A percentile compares a stretch with the other conserved stretches of the same genome.
Conservation (phyloP, 768 basidiomycete species). For the Tephrocybe sp. region DNA sequence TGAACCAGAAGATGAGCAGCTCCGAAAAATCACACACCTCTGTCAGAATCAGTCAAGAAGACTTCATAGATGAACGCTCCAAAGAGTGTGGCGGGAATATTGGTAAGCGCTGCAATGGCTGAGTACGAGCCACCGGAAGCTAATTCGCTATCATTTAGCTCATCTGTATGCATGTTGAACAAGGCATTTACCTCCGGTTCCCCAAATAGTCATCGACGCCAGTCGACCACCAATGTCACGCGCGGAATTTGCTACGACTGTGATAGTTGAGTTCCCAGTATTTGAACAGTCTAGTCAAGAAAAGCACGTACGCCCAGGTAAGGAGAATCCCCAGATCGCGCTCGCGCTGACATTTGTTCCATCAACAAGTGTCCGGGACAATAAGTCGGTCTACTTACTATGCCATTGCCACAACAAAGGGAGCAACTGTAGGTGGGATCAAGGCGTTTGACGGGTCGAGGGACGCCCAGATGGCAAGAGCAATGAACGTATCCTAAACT, state of each 20-base stretch:
- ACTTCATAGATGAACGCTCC: conserved; percentile 53
- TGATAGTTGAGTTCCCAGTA: not conserved
- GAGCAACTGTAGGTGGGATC: conserved; percentile 49
- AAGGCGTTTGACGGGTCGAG: conserved; percentile 59
- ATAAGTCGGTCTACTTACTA: conserved; percentile 44
- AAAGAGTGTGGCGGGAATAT: conserved; percentile 61
- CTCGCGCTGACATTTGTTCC: conserved; percentile 37
- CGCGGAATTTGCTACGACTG: conserved; percentile 63
- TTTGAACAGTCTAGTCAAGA: too few species aligned
- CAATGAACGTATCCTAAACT: conserved; percentile 44
- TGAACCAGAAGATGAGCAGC: too few species aligned
- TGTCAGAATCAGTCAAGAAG: conserved; percentile 55
- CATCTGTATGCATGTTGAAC: not conserved
- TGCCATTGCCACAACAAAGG: conserved; percentile 52
- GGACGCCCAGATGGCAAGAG: conserved; percentile 48
- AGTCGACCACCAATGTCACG: conserved; percentile 67
- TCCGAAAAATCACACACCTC: conserved; percentile 39
- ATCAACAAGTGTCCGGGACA: not conserved
- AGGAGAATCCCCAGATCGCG: conserved; percentile 60
- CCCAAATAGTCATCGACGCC: conserved; percentile 62
- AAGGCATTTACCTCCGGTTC: conserved; percentile 32
- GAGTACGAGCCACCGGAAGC: conserved; percentile 56
- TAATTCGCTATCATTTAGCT: conserved; percentile 13
- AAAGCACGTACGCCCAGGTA: conserved; percentile 40
- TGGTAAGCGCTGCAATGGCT: conserved; percentile 62